Evolutionary conservation across 148 eudicot species (phyloP).

Genomic region (Rhododendron simsii): DNA sequence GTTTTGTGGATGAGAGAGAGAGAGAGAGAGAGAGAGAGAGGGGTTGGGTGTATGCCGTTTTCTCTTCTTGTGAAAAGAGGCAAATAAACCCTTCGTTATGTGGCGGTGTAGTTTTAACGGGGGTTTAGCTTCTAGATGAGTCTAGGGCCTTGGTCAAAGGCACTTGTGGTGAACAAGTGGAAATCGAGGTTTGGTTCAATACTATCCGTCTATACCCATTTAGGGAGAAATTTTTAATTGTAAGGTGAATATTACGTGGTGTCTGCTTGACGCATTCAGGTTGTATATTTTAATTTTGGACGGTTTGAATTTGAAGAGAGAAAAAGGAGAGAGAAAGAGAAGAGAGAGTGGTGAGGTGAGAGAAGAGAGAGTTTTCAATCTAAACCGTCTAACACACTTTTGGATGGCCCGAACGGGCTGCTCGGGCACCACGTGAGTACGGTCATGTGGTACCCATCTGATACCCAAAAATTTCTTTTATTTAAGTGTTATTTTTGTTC

Average conservation of each 20-base stretch:
- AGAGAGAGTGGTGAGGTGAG: too few relatives aligned
- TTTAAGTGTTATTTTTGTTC: too few relatives aligned
- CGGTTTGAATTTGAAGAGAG: rapidly evolving
- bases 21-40: neutral
- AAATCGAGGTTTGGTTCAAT: neutral
- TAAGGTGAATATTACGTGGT: rapidly evolving
- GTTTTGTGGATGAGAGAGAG: neutral
- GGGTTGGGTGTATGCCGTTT: neutral
- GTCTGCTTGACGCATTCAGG: rapidly evolving
- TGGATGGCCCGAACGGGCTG: too few relatives aligned
- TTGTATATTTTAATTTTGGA: rapidly evolving
- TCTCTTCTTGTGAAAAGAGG: neutral
- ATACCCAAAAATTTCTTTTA: too few relatives aligned
- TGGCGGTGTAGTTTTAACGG: neutral
- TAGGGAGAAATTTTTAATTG: too few relatives aligned
- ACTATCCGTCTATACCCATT: too few relatives aligned
- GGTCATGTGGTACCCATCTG: too few relatives aligned
- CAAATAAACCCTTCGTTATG: neutral
- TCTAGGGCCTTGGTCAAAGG: neutral
- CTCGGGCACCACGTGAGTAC: too few relatives aligned
- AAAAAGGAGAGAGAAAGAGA: too few relatives aligned
- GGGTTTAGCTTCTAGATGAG: neutral
- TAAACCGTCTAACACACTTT: too few relatives aligned
- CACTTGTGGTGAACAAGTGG: neutral
- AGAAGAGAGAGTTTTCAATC: too few relatives aligned